phyloP scores from a whole-genome alignment of 2,329 filamentous ascomycete species.

The Laburnicola sp. region DNA sequence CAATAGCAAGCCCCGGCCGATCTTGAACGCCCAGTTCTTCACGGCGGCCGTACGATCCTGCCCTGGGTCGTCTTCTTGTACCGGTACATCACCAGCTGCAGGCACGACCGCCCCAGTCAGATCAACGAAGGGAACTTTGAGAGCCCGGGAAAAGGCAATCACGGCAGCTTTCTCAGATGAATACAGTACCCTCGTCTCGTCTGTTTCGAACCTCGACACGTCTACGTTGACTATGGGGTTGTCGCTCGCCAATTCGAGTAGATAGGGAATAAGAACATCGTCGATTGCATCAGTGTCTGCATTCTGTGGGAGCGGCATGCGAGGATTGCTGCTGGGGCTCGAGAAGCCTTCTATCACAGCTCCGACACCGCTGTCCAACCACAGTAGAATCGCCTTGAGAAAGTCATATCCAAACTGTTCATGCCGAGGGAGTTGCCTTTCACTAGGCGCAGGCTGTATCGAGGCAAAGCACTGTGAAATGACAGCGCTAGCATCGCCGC shows the following conservation, averaged over 20 bases:
- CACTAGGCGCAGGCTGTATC: slow-evolving; percentile 51
- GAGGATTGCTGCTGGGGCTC: slow-evolving; percentile 47
- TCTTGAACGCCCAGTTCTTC: slow-evolving; percentile 62
- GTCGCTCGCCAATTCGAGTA: slow-evolving; percentile 57
- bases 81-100: slow-evolving; percentile 20
- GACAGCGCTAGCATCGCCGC: slow-evolving; percentile 39
- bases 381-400: slow-evolving; percentile 64
- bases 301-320: slow-evolving; percentile 57
- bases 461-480: slow-evolving; percentile 53
- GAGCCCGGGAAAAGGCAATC: slow-evolving; percentile 57
- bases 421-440: slow-evolving; percentile 38
- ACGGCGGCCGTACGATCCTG: slow-evolving; percentile 52
- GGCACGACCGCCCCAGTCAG: slow-evolving; percentile 47
- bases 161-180: slow-evolving; percentile 59
- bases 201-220: slow-evolving; percentile 60
- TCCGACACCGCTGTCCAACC: slow-evolving; percentile 62
- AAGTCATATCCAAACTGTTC: slow-evolving; percentile 67
- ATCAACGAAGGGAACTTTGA: slow-evolving; percentile 58
- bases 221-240: slow-evolving; percentile 59
- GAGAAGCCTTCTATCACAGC: slow-evolving; percentile 62
- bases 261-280: slow-evolving; percentile 61
- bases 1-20: slow-evolving; percentile 62
- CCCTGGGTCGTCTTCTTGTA: slow-evolving; percentile 25
- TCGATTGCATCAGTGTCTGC: slow-evolving; percentile 59
- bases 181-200: slow-evolving; percentile 58